Evolutionary conservation across 1,284 basidiomycete species (phyloP).

Genomic region (Dichomitus squalens): DNA sequence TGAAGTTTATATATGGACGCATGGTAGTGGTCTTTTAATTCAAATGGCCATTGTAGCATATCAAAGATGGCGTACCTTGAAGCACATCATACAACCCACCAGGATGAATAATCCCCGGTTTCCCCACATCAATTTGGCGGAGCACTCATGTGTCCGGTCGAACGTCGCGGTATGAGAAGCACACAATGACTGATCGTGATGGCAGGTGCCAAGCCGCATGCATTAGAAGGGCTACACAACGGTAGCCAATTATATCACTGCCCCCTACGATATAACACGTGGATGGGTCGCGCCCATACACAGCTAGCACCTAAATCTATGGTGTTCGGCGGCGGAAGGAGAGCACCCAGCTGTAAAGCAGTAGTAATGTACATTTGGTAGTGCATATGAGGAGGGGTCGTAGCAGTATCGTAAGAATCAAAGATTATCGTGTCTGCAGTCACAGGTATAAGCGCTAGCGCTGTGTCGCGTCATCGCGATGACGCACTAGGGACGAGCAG

Average conservation of each 20-base stretch:
- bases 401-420: constrained; percentile 12
- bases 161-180: neutral
- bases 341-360: neutral
- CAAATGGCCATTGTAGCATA: too few relatives aligned
- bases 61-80: too few relatives aligned
- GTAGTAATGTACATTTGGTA: constrained; percentile 23
- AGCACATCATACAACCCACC: too few relatives aligned
- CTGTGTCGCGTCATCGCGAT: neutral
- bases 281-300: neutral
- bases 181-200: neutral
- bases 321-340: neutral
- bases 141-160: neutral
- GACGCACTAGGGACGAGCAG: neutral
- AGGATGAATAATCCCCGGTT: too few relatives aligned
- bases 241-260: constrained; percentile 11
- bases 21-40: too few relatives aligned
- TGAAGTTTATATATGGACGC: too few relatives aligned
- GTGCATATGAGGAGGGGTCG: constrained; percentile 2
- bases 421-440: constrained; percentile 6
- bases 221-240: constrained; percentile 21
- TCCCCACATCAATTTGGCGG: neutral
- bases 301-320: neutral
- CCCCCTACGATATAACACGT: constrained; percentile 14
- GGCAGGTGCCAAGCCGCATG: constrained; percentile 2
- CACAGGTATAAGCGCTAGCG: neutral